Evolutionary conservation across 2,329 filamentous ascomycete species (phyloP).

Genomic region (Byssoonygena ceratinophila): DNA sequence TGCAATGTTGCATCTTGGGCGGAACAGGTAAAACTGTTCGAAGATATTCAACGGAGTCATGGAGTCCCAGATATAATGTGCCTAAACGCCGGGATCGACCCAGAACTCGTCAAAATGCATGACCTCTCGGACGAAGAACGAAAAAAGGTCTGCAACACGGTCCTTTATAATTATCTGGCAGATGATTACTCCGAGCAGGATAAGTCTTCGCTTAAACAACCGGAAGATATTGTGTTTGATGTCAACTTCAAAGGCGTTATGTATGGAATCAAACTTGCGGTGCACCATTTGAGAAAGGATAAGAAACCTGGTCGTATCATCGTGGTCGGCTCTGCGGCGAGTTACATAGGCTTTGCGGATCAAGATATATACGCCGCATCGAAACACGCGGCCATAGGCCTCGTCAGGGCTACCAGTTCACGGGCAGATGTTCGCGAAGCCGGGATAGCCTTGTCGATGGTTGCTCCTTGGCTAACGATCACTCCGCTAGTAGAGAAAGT

Average conservation of each 20-base stretch:
- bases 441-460: constrained; percentile 1
- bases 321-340: not conserved
- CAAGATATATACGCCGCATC: constrained; percentile 4
- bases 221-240: constrained; percentile 1
- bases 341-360: not conserved
- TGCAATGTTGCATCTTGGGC: constrained; percentile 5
- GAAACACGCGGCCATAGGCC: constrained; percentile 1
- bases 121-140: not conserved
- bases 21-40: constrained; percentile 1
- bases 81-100: constrained; percentile 4
- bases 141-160: not conserved
- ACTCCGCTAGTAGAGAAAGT: not conserved
- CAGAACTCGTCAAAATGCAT: not conserved
- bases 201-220: not conserved
- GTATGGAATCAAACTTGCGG: constrained; percentile 4
- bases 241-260: constrained; percentile 5
- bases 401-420: not conserved
- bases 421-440: not conserved
- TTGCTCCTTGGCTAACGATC: constrained; percentile 1
- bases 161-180: constrained; percentile 4
- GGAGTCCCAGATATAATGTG: not conserved
- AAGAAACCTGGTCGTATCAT: not conserved
- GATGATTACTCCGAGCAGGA: constrained; percentile 3
- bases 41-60: not conserved
- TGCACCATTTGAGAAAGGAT: not conserved